A percentile compares a stretch with the other conserved stretches of the same genome.
Conservation (phyloP, 352 stramenopile species). For the Globisporangium cederbergense region DNA sequence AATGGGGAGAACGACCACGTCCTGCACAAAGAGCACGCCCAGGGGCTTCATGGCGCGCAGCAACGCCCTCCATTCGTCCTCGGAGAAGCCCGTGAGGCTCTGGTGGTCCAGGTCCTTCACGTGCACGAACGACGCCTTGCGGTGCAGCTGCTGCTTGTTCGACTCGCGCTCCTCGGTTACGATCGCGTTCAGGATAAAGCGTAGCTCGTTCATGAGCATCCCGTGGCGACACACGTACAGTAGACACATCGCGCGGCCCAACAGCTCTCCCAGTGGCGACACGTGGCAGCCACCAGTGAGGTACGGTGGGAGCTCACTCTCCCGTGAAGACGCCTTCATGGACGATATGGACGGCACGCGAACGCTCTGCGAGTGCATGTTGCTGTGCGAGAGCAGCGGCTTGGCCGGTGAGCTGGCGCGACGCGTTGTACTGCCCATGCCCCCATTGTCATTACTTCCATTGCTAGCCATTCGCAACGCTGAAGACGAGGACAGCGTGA, state of each 20-base stretch:
- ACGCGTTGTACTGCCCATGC: not conserved
- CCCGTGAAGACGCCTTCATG: not conserved
- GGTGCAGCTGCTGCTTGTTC: conserved; percentile 19
- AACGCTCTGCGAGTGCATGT: conserved; percentile 1
- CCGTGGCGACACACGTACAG: conserved; percentile 90
- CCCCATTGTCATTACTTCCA: not conserved
- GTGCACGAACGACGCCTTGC: conserved; percentile 32
- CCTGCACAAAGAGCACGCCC: conserved; percentile 77
- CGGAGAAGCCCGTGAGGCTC: conserved; percentile 47
- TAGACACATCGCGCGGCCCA: conserved; percentile 78
- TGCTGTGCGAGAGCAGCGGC: not conserved
- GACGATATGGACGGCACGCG: not conserved
- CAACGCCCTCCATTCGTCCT: conserved; percentile 68
- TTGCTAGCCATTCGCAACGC: not conserved
- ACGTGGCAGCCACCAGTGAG: conserved; percentile 58
- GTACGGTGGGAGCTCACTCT: conserved; percentile 41
- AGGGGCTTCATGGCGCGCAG: conserved; percentile 66
- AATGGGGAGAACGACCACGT: conserved; percentile 84
- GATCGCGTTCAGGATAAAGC: conserved; percentile 67
- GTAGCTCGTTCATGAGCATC: conserved; percentile 84
- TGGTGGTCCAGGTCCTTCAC: conserved; percentile 27
- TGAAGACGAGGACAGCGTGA: not conserved
- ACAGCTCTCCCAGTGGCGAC: conserved; percentile 52
- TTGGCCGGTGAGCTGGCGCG: not conserved
- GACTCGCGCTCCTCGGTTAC: conserved; percentile 36